Conservation (phyloP, 2,329 filamentous ascomycete species). For the Elsinoe fawcettii region DNA sequence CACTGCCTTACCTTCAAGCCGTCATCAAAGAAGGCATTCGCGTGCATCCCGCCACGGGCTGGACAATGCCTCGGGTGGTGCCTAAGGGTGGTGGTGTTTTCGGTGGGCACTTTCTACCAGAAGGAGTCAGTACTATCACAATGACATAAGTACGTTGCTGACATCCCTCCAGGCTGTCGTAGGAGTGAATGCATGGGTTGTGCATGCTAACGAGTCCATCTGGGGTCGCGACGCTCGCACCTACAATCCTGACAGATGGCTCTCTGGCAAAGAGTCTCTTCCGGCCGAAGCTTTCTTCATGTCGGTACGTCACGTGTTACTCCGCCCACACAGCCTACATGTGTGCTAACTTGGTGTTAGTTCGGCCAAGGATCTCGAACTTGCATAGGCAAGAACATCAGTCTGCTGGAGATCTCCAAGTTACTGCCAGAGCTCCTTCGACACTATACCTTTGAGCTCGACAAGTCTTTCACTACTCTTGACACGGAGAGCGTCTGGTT, state of each 20-base stretch:
- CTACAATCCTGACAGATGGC: conserved; percentile 42
- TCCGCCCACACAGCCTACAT: not conserved
- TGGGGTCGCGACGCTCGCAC: conserved; percentile 34
- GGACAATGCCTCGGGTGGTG: conserved; percentile 13
- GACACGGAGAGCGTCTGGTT: conserved; percentile 17
- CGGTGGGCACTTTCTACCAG: conserved; percentile 36
- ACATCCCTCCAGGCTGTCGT: conserved; percentile 27
- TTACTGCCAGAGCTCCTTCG: conserved; percentile 17
- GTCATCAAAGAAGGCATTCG: conserved; percentile 26
- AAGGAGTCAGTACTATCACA: conserved; percentile 20
- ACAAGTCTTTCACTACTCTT: not conserved
- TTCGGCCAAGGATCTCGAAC: conserved; percentile 19
- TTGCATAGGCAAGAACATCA: conserved; percentile 21
- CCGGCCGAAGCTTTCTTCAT: not conserved
- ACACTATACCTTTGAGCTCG: conserved; percentile 16
- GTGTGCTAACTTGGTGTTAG: not conserved
- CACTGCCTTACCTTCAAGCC: conserved; percentile 26
- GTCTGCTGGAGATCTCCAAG: conserved; percentile 20
- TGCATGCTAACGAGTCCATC: conserved; percentile 34
- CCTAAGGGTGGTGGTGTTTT: conserved; percentile 16
- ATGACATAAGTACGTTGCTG: not conserved
- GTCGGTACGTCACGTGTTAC: not conserved
- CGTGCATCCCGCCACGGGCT: conserved; percentile 24
- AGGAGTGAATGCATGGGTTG: conserved; percentile 38
- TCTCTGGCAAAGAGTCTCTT: conserved; percentile 20